Percentiles rank a stretch among this genome's conserved stretches.
These are phyloP conservation scores for Lathyrus sativus DNA, from an alignment of 306 rosid species.

Conservation along the genomic window DNA sequence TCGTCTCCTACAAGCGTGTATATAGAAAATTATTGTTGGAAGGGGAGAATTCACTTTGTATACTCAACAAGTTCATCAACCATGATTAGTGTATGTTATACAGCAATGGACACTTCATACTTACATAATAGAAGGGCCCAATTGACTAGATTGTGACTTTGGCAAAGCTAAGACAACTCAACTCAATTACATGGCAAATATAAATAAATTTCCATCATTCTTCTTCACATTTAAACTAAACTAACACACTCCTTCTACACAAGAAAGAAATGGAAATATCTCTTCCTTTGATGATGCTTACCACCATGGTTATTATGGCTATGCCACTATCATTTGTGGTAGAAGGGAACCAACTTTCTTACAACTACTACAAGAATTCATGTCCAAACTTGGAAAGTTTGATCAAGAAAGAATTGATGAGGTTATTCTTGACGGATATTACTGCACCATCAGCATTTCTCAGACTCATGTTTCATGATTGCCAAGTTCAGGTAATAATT, in stretches of 20 bases:
- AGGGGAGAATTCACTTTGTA: not conserved
- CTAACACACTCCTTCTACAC: not conserved
- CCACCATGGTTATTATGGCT: not conserved
- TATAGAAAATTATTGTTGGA: not conserved
- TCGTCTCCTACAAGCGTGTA: not conserved
- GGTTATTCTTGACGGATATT: slow-evolving; percentile 37
- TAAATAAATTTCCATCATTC: slow-evolving; percentile 14
- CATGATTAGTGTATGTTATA: not conserved
- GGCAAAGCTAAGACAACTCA: not conserved
- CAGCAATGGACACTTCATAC: not conserved
- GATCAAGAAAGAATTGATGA: slow-evolving; percentile 33
- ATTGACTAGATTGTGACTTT: not conserved
- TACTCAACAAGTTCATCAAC: not conserved
- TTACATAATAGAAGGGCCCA: not conserved
- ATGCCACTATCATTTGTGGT: slow-evolving; percentile 29
- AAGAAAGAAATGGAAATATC: slow-evolving; percentile 38
- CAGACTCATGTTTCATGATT: slow-evolving; percentile 55
- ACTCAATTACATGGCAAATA: slow-evolving; percentile 2
- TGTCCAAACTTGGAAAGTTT: slow-evolving; percentile 48
- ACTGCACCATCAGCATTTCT: slow-evolving; percentile 49
- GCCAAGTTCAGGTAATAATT: slow-evolving; percentile 49
- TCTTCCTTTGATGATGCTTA: slow-evolving; percentile 27
- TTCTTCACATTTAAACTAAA: not conserved
- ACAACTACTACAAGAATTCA: slow-evolving; percentile 42
- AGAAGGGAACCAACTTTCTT: slow-evolving; percentile 39